A percentile compares a stretch with the other conserved stretches of the same genome.
phyloP scores from a whole-genome alignment of 1,284 basidiomycete genomes.

The Ceratobasidium theobromae region DNA sequence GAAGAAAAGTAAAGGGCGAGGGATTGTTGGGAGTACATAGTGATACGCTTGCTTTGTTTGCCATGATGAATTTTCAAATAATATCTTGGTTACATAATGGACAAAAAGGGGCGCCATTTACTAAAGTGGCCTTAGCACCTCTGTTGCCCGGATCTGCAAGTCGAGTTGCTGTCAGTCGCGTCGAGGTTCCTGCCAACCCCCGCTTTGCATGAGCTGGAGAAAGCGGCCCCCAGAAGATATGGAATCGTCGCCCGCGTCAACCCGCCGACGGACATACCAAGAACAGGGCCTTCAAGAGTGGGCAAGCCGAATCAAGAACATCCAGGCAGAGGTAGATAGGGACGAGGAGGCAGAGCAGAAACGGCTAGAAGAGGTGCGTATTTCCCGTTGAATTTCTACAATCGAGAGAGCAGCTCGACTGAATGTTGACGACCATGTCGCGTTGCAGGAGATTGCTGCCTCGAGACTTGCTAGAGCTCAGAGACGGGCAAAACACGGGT shows the following conservation, averaged over 20 bases:
- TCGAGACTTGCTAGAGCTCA: conserved; percentile 60
- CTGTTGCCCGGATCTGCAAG: background rate
- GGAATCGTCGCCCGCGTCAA: background rate
- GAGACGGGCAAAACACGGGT: conserved; percentile 31
- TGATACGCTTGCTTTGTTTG: conserved; percentile 23
- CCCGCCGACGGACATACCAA: conserved; percentile 18
- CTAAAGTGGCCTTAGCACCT: background rate
- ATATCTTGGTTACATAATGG: background rate
- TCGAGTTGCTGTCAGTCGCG: background rate
- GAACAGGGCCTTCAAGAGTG: conserved; percentile 52
- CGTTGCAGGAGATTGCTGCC: conserved; percentile 61
- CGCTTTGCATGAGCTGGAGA: conserved; percentile 9
- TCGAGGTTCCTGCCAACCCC: background rate
- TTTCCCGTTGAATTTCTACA: background rate
- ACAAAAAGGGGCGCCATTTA: conserved; percentile 7
- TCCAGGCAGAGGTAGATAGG: conserved; percentile 75
- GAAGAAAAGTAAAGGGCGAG: conserved; percentile 14
- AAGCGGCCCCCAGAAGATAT: conserved; percentile 24
- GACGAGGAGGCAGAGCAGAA: conserved; percentile 74
- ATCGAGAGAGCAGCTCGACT: background rate
- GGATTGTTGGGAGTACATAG: background rate
- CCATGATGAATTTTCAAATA: background rate
- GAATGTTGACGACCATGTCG: background rate
- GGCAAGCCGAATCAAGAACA: conserved; percentile 72
- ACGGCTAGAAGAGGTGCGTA: conserved; percentile 55